Base-by-base conservation (phyloP, 2,329 filamentous ascomycete genomes). In the Pezicula neosporulosa region DNA sequence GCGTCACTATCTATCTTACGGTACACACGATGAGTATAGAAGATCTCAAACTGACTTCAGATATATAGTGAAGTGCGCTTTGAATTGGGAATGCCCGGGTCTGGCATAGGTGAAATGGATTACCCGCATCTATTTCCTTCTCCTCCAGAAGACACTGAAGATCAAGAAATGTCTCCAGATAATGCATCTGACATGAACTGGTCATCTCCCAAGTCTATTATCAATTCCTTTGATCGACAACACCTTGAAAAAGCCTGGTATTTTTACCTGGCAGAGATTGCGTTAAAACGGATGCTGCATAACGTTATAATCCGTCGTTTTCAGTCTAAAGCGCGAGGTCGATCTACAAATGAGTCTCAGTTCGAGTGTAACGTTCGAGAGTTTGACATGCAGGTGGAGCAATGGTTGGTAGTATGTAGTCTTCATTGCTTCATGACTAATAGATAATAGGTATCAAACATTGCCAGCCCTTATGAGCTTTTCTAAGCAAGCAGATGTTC, bases 251-350 rank as follows among this genome's bases (percentile, higher is more conserved):
- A 21, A 30, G 42, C 19, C 24, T 44, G 42, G 42, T 44, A 44
- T 10, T 44, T 44, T 16, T 44, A 44, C 16, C 15, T 44, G 27
- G 42, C 42, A 44, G 42, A 44, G n/a, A 44, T 44, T 30, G 42
- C 42, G 10, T 28, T 44, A 12, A 44, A 44, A 16, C 24, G 42
- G 16, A 44, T 44, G 42, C 8, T 44, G 9, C 21, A 44, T 6
- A 44, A 44, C 27, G 42, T 44, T 28, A n/a, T 44, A 16, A 16
- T 44, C 27, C 42, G 27, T 15, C 42, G 37, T 9, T 39, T 39
- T 39, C 37, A 21, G n/a, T 21, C 19, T 5, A 39, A 39, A 16
- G 15, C 19, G 10, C 37, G 9, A 39, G 15, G 9, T 39, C 19
- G 7, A 16, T 9, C 19, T 39, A 16, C n/a, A 39, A 16, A 15